These are phyloP conservation scores for Whalleya microplaca DNA, from an alignment of 2,329 filamentous ascomycete genomes.

Conservation along the genomic window DNA sequence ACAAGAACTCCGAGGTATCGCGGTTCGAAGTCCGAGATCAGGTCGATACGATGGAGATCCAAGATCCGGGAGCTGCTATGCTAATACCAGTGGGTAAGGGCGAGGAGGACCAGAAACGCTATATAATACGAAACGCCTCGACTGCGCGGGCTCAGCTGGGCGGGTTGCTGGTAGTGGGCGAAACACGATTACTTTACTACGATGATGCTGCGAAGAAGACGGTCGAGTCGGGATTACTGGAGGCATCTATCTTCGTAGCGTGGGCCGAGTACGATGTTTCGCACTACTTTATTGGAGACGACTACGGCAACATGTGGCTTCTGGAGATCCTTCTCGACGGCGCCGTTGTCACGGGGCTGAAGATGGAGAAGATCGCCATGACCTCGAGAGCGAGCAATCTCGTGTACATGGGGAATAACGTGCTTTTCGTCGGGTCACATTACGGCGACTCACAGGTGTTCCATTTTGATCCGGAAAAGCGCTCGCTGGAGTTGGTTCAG, in stretches of 20 bases:
- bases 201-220: constrained; percentile 74
- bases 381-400: constrained; percentile 79
- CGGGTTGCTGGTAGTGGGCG: constrained; percentile 75
- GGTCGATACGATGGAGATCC: constrained; percentile 56
- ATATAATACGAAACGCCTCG: constrained; percentile 60
- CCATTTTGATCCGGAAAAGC: constrained; percentile 39
- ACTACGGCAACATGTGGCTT: constrained; percentile 86
- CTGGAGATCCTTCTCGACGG: constrained; percentile 73
- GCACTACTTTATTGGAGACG: constrained; percentile 86
- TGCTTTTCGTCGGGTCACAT: constrained; percentile 88
- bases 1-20: constrained; percentile 57
- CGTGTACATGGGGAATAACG: constrained; percentile 73
- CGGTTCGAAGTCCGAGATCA: constrained; percentile 60
- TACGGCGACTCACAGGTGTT: constrained; percentile 89
- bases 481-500: constrained; percentile 68
- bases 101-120: constrained; percentile 61
- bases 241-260: constrained; percentile 85
- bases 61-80: constrained; percentile 60
- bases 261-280: constrained; percentile 86
- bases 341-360: constrained; percentile 72
- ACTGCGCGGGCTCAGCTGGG: constrained; percentile 62
- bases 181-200: constrained; percentile 83
- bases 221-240: constrained; percentile 66
- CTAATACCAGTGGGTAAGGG: constrained; percentile 64
- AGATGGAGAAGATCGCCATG: constrained; percentile 64